phyloP scores from a whole-genome alignment of 2,329 filamentous ascomycete genomes.

The Nothophoma quercina region DNA sequence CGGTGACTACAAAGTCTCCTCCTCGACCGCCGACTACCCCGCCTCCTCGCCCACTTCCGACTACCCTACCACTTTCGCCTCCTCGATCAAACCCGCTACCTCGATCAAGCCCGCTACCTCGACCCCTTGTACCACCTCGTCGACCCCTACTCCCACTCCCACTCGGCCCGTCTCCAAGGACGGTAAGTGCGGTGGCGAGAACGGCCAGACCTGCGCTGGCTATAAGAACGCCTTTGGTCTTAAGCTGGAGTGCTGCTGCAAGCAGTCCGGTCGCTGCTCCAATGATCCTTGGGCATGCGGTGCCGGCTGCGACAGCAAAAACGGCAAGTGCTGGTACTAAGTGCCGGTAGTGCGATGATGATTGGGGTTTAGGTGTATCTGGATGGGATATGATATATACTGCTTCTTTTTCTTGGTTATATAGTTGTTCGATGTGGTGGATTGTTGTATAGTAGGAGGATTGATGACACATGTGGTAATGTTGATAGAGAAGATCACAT shows the following conservation, averaged over 20 bases:
- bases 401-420: slow-evolving; percentile 3
- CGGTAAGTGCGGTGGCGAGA: slow-evolving; percentile 35
- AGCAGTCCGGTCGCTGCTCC: slow-evolving; percentile 30
- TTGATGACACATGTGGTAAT: slow-evolving; percentile 8
- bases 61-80: slow-evolving; percentile 14
- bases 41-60: slow-evolving; percentile 3
- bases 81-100: slow-evolving; percentile 10
- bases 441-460: slow-evolving; percentile 5
- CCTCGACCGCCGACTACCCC: slow-evolving; percentile 5
- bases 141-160: slow-evolving; percentile 21
- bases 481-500: slow-evolving; percentile 2
- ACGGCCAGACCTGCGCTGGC: slow-evolving; percentile 36
- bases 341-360: background rate
- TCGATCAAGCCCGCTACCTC: slow-evolving; percentile 23
- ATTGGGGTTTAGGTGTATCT: background rate
- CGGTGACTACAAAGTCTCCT: background rate
- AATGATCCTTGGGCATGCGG: slow-evolving; percentile 32
- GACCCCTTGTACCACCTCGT: slow-evolving; percentile 19
- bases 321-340: slow-evolving; percentile 38
- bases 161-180: slow-evolving; percentile 29
- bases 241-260: slow-evolving; percentile 37
- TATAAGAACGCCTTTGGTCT: slow-evolving; percentile 30
- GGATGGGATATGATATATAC: background rate
- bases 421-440: slow-evolving; percentile 1
- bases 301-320: slow-evolving; percentile 38